A percentile compares a stretch with the other conserved stretches of the same genome.
Conservation (phyloP, 805 yeast species). For the Jamesozyma lodderae region DNA sequence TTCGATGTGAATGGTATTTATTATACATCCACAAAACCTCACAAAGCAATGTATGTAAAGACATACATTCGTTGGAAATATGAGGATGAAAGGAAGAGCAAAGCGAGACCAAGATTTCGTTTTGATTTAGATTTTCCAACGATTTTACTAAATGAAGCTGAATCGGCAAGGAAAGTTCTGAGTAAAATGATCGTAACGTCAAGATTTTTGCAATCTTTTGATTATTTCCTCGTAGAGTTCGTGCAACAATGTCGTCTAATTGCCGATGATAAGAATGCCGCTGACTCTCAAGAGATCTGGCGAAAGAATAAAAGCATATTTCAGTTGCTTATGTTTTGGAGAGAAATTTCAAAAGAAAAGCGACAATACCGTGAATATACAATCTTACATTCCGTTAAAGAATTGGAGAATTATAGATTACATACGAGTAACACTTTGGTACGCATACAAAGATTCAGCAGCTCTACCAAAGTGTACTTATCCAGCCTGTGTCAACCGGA, state of each 20-base stretch:
- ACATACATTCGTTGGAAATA: slow-evolving; percentile 1
- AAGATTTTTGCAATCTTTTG: slow-evolving; percentile 20
- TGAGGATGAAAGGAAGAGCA: neutral
- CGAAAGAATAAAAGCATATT: slow-evolving; percentile 21
- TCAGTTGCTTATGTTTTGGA: slow-evolving; percentile 24
- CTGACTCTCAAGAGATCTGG: slow-evolving; percentile 23
- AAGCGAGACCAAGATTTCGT: neutral
- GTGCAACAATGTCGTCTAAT: slow-evolving; percentile 23
- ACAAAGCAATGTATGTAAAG: slow-evolving; percentile 1
- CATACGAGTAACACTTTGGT: slow-evolving; percentile 21
- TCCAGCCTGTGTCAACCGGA: neutral
- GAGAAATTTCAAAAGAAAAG: slow-evolving; percentile 23
- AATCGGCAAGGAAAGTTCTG: slow-evolving; percentile 8
- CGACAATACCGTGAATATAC: slow-evolving; percentile 21
- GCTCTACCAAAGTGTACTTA: neutral
- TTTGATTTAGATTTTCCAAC: slow-evolving; percentile 5
- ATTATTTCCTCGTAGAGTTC: slow-evolving; percentile 25
- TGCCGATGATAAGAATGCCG: slow-evolving; percentile 18
- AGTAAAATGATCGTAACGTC: slow-evolving; percentile 19
- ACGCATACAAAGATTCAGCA: neutral
- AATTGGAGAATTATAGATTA: slow-evolving; percentile 25
- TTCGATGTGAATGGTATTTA: neutral
- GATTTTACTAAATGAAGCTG: slow-evolving; percentile 4
- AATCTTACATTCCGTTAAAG: slow-evolving; percentile 25
- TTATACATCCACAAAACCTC: slow-evolving; percentile 2